Conservation (phyloP, 768 basidiomycete genomes). For the Hericium alpestre region DNA sequence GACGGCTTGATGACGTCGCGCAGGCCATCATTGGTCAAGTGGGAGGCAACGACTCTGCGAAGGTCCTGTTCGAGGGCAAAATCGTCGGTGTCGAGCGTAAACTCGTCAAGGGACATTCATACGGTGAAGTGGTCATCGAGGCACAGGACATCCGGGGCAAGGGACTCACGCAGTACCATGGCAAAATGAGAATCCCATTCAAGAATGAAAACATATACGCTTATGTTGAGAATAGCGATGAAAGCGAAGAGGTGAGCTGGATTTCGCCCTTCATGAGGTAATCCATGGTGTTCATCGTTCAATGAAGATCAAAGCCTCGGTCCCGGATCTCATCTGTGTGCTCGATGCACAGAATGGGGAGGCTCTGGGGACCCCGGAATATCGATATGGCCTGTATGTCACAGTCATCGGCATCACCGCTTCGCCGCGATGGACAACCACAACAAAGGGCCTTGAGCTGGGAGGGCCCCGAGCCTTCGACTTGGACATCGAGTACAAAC, state of each 20-base stretch:
- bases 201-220: constrained; percentile 44
- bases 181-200: constrained; percentile 31
- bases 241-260: constrained; percentile 7
- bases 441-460: constrained; percentile 34
- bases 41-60: constrained; percentile 22
- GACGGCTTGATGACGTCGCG: constrained; percentile 26
- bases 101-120: constrained; percentile 29
- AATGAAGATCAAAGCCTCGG: constrained; percentile 27
- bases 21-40: constrained; percentile 17
- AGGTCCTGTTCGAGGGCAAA: constrained; percentile 47
- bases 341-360: constrained; percentile 53
- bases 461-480: constrained; percentile 48
- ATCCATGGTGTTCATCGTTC: too few species aligned
- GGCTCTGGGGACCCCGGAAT: constrained; percentile 54
- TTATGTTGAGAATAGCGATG: constrained; percentile 22
- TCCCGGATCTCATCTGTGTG: constrained; percentile 58
- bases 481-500: constrained; percentile 28
- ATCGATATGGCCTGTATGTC: constrained; percentile 49
- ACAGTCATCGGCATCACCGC: constrained; percentile 38
- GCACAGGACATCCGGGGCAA: constrained; percentile 14
- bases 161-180: background rate
- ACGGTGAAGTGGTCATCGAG: constrained; percentile 26
- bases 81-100: constrained; percentile 39
- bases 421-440: constrained; percentile 45
- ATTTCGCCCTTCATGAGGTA: background rate